phyloP scores from a whole-genome alignment of 345 rosid genomes.

The Viola odorata region DNA sequence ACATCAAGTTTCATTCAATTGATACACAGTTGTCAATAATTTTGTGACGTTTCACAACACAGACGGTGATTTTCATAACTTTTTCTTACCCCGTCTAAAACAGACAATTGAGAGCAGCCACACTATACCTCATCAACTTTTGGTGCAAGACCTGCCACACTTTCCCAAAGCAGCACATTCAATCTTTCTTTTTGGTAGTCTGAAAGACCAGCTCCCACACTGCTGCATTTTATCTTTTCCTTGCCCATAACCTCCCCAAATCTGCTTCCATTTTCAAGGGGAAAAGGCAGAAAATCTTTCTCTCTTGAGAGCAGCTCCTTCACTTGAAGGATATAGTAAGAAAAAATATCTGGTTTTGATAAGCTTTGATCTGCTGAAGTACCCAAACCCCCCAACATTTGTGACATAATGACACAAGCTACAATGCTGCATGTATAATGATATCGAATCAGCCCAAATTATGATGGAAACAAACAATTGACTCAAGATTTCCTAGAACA shows the following conservation, averaged over 20 bases:
- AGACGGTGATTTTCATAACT: no score
- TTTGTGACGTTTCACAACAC: no score
- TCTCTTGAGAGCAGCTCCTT: constrained; percentile 35
- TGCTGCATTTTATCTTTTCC: constrained; percentile 2
- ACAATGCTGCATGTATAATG: no score
- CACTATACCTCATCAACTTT: constrained; percentile 53
- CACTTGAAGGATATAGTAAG: constrained; percentile 35
- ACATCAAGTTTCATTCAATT: no score
- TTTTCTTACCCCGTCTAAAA: no score
- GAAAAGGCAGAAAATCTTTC: constrained; percentile 14
- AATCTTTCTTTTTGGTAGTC: constrained; percentile 36
- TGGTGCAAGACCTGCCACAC: constrained; percentile 32
- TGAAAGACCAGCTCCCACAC: constrained; percentile 39
- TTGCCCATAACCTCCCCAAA: constrained; percentile 5
- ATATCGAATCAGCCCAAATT: no score
- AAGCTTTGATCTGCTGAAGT: constrained; percentile 12
- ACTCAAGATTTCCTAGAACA: no score
- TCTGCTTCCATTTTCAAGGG: constrained; percentile 11
- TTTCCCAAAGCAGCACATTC: constrained; percentile 40
- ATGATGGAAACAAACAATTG: no score
- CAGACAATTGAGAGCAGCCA: background rate
- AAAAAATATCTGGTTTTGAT: constrained; percentile 42
- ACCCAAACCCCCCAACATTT: constrained; percentile 8
- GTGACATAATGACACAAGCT: constrained; percentile 17
- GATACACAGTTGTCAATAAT: no score